A percentile compares a stretch with the other conserved stretches of the same genome.
phyloP scores from a whole-genome alignment of 2,329 filamentous ascomycete species.

The Myriosclerotinia scirpicola region DNA sequence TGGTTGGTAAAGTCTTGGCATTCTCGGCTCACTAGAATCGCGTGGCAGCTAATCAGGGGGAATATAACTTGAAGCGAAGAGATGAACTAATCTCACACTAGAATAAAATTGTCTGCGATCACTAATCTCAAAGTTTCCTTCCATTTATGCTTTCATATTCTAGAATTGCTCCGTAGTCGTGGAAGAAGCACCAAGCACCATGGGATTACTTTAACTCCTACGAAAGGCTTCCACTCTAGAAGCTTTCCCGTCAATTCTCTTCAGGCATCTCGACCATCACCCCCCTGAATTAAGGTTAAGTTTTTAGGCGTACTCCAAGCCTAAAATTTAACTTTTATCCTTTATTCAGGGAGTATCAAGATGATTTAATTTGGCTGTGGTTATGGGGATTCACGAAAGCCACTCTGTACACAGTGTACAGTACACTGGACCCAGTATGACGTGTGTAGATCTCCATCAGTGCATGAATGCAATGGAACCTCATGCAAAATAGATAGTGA shows the following conservation, averaged over 20 bases:
- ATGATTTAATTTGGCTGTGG: constrained; percentile 15
- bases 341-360: background rate
- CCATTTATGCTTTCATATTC: background rate
- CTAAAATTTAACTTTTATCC: too few species aligned
- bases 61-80: background rate
- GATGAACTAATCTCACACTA: background rate
- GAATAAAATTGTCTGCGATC: background rate
- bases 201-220: background rate
- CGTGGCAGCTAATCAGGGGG: background rate
- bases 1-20: background rate
- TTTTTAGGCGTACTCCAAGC: too few species aligned
- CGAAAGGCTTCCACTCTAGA: background rate
- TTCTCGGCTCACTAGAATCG: background rate
- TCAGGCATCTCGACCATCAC: constrained; percentile 1
- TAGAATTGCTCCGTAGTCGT: background rate
- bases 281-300: too few species aligned
- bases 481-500: constrained; percentile 1
- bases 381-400: constrained; percentile 6
- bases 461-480: constrained; percentile 19
- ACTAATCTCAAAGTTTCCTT: background rate
- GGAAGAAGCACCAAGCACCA: background rate
- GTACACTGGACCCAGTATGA: constrained; percentile 20
- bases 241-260: background rate
- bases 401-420: background rate
- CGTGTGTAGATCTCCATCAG: background rate